phyloP scores from a whole-genome alignment of 1,139 yeast species.

The Geotrichum citri-aurantii region DNA sequence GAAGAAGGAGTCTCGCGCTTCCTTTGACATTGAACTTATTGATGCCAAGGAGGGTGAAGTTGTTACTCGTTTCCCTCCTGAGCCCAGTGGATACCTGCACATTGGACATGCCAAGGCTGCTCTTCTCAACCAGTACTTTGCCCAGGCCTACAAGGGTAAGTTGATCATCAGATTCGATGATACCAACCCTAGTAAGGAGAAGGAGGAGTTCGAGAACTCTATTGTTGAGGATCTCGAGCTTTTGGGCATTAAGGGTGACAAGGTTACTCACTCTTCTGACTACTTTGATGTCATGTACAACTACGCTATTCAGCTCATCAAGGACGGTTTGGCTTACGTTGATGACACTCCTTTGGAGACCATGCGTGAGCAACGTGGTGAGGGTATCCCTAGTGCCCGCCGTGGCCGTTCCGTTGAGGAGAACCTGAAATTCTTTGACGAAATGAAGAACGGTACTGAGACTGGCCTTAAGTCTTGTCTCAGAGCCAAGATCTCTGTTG shows the following conservation, averaged over 20 bases:
- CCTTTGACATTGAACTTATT: slow-evolving; percentile 84
- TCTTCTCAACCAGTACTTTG: slow-evolving; percentile 88
- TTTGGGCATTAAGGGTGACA: slow-evolving; percentile 88
- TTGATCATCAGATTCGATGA: slow-evolving; percentile 93
- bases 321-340: slow-evolving; percentile 93
- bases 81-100: slow-evolving; percentile 88
- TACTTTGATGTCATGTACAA: slow-evolving; percentile 90
- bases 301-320: slow-evolving; percentile 73
- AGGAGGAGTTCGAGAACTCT: slow-evolving; percentile 84
- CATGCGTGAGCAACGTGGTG: slow-evolving; percentile 98
- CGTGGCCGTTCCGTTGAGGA: slow-evolving; percentile 90
- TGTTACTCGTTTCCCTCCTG: slow-evolving; percentile 96
- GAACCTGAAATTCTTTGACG: slow-evolving; percentile 76
- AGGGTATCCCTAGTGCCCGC: slow-evolving; percentile 84
- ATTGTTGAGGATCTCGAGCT: slow-evolving; percentile 83
- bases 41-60: slow-evolving; percentile 90
- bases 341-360: slow-evolving; percentile 89
- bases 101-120: slow-evolving; percentile 99
- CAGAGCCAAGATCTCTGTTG: slow-evolving; percentile 91
- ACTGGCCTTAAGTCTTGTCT: slow-evolving; percentile 83
- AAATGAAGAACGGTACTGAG: slow-evolving; percentile 90
- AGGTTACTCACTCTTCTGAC: slow-evolving; percentile 81
- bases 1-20: slow-evolving; percentile 55
- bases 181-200: slow-evolving; percentile 94
- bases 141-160: slow-evolving; percentile 89